A percentile compares a stretch with the other conserved stretches of the same genome.
phyloP scores from a whole-genome alignment of 331 rosid genomes.

The Malus hybrid region DNA sequence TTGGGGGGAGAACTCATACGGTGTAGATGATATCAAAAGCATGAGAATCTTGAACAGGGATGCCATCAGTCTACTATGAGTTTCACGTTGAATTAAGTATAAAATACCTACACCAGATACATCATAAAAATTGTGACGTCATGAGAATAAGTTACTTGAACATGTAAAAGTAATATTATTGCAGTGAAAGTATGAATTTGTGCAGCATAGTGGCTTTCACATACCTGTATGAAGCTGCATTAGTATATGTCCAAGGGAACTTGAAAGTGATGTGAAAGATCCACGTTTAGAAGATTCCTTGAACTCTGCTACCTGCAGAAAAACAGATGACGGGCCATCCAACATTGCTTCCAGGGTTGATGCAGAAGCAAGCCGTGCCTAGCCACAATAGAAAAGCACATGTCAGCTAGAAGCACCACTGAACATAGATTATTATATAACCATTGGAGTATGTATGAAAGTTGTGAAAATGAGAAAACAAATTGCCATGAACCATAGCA shows the following conservation, averaged over 20 bases:
- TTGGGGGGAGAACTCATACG: slow-evolving; percentile 44
- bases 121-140: neutral
- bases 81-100: slow-evolving; percentile 57
- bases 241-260: slow-evolving; percentile 81
- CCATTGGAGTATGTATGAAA: neutral
- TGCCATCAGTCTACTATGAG: slow-evolving; percentile 68
- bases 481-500: neutral
- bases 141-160: neutral
- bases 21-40: slow-evolving; percentile 77
- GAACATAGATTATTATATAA: neutral
- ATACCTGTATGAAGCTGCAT: slow-evolving; percentile 85
- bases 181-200: neutral
- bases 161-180: neutral
- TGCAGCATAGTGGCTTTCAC: neutral
- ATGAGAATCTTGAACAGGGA: slow-evolving; percentile 75
- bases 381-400: slow-evolving; percentile 23
- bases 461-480: neutral
- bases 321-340: slow-evolving; percentile 73
- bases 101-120: slow-evolving; percentile 57
- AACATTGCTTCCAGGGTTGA: slow-evolving; percentile 63
- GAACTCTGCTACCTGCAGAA: slow-evolving; percentile 87
- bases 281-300: slow-evolving; percentile 74
- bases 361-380: slow-evolving; percentile 80
- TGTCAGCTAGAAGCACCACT: slow-evolving; percentile 17
- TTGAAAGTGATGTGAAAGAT: slow-evolving; percentile 83